Percentiles rank a stretch among this genome's conserved stretches.
Conservation (phyloP, 1,284 basidiomycete species). For the Dichomitus squalens region DNA sequence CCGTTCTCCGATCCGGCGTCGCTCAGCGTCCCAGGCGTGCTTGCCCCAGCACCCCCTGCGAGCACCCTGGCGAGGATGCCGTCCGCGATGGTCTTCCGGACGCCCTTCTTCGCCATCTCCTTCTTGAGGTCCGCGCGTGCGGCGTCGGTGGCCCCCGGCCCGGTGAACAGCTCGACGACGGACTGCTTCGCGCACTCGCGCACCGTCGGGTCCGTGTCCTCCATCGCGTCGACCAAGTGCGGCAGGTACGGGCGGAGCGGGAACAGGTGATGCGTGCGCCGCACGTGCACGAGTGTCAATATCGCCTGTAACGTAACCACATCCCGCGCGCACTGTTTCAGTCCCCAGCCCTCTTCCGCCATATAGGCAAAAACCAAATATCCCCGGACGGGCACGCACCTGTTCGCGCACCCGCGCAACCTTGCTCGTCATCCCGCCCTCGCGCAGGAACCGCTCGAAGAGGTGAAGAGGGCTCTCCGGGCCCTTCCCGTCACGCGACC, state of each 20-base stretch:
- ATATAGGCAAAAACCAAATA: neutral
- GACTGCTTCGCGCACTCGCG: constrained; percentile 84
- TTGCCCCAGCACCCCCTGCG: constrained; percentile 38
- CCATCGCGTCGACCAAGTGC: constrained; percentile 80
- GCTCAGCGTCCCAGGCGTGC: constrained; percentile 44
- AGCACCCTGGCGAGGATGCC: constrained; percentile 66
- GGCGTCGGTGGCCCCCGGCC: constrained; percentile 77
- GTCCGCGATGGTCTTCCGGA: constrained; percentile 86
- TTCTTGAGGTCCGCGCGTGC: constrained; percentile 94
- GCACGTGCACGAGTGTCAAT: constrained; percentile 67
- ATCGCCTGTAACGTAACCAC: constrained; percentile 49
- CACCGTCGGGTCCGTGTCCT: constrained; percentile 90
- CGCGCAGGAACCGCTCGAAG: constrained; percentile 78
- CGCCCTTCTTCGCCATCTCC: constrained; percentile 81
- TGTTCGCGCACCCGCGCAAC: constrained; percentile 85
- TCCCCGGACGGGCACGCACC: constrained; percentile 42
- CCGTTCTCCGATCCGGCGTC: constrained; percentile 62
- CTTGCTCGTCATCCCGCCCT: constrained; percentile 75
- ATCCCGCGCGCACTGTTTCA: constrained; percentile 5
- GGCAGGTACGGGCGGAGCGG: constrained; percentile 85
- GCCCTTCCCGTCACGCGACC: constrained; percentile 67
- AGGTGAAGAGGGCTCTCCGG: constrained; percentile 74
- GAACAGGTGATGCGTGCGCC: constrained; percentile 67
- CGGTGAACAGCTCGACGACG: constrained; percentile 84
- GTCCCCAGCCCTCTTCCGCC: neutral